A percentile compares a stretch with the other conserved stretches of the same genome.
Evolutionary conservation across 306 rosid genomes (phyloP).

Genomic region (Malus sylvestris): DNA sequence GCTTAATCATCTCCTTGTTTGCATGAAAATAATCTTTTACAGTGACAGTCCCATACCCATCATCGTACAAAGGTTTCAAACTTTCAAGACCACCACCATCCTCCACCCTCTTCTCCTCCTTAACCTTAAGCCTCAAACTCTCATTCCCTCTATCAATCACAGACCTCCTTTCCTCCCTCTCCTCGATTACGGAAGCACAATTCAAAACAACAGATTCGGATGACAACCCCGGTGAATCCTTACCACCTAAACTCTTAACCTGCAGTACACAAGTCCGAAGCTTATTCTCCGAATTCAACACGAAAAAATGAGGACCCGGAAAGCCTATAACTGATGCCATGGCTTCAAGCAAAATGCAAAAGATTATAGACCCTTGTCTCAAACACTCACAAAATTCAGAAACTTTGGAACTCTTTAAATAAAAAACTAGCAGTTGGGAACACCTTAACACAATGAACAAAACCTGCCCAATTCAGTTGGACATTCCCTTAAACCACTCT

Average conservation of each 20-base stretch:
- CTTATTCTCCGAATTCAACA: constrained; percentile 3
- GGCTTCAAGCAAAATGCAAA: background rate
- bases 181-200: constrained; percentile 36
- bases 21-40: constrained; percentile 64
- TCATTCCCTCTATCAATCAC: constrained; percentile 29
- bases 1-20: constrained; percentile 35
- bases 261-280: constrained; percentile 11
- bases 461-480: background rate
- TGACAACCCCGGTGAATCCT: constrained; percentile 27
- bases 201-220: constrained; percentile 35
- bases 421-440: background rate
- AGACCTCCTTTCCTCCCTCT: constrained; percentile 24
- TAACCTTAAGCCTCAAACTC: constrained; percentile 1
- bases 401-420: background rate
- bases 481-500: background rate
- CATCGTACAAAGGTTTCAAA: constrained; percentile 67
- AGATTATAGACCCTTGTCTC: background rate
- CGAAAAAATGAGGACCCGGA: constrained; percentile 27
- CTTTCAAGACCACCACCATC: constrained; percentile 12
- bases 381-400: background rate
- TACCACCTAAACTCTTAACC: constrained; percentile 26
- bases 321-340: constrained; percentile 50
- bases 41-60: constrained; percentile 67
- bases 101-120: background rate
- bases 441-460: background rate